Conservation (phyloP, 2,329 filamentous ascomycete species). For the Leptographium galeiforme region DNA sequence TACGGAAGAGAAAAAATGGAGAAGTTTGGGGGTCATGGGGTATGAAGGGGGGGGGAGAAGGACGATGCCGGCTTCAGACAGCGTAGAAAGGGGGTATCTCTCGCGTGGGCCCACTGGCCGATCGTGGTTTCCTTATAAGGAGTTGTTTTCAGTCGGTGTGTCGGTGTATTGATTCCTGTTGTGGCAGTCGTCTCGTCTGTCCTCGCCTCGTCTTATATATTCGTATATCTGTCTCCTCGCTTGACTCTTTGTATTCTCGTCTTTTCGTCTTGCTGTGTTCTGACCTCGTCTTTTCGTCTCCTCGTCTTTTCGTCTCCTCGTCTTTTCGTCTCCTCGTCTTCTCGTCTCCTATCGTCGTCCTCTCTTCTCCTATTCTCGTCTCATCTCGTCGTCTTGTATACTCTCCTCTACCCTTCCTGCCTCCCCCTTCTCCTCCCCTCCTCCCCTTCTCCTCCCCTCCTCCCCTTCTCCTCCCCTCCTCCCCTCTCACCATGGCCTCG, state of each 20-base stretch:
- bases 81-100: background rate
- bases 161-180: too few relatives aligned
- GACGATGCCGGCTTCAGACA: background rate
- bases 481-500: background rate
- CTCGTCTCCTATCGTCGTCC: background rate
- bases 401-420: too few relatives aligned
- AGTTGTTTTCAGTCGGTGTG: too few relatives aligned
- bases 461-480: background rate
- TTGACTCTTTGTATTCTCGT: too few relatives aligned
- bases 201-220: too few relatives aligned
- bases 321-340: background rate
- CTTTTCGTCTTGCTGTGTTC: too few relatives aligned
- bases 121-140: too few relatives aligned
- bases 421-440: background rate
- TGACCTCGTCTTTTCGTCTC: background rate
- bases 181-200: too few relatives aligned
- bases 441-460: background rate
- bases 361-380: too few relatives aligned
- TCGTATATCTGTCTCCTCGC: too few relatives aligned
- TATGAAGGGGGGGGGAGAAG: background rate
- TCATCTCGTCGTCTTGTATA: background rate
- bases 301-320: background rate
- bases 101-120: too few relatives aligned
- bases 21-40: background rate
- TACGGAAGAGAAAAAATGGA: background rate